Evolutionary conservation across 2,329 filamentous ascomycete species (phyloP).

Genomic region (Epichloe scottii): DNA sequence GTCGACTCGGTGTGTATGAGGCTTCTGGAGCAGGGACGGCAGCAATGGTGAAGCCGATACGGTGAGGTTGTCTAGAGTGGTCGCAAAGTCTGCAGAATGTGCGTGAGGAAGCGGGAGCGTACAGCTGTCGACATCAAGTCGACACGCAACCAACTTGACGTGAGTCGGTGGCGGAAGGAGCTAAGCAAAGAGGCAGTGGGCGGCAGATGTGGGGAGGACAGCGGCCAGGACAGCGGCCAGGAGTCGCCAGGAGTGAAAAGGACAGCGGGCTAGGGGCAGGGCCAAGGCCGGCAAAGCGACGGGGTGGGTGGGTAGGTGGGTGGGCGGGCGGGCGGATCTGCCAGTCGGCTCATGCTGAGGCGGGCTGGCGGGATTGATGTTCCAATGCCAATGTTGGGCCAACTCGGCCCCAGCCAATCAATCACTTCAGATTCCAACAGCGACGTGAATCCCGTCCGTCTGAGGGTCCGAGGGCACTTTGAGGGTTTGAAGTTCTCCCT

Average conservation of each 20-base stretch:
- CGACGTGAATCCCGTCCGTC: too few relatives aligned
- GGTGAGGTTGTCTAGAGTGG: neutral
- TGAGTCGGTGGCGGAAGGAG: neutral
- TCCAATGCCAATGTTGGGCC: too few relatives aligned
- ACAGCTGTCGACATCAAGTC: constrained; percentile 19
- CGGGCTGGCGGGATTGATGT: too few relatives aligned
- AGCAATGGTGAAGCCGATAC: constrained; percentile 1
- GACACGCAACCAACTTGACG: neutral
- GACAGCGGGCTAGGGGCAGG: neutral
- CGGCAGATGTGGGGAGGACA: neutral
- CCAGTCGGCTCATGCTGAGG: too few relatives aligned
- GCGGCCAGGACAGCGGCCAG: neutral
- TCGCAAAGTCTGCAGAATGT: neutral
- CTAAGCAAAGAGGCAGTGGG: neutral
- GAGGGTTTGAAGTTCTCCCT: too few relatives aligned
- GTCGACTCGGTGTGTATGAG: neutral
- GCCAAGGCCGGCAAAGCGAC: neutral
- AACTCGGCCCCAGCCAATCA: too few relatives aligned
- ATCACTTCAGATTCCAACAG: too few relatives aligned
- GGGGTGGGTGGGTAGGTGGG: too few relatives aligned
- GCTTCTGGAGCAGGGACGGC: neutral
- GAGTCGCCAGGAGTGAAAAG: neutral
- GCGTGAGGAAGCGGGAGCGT: neutral
- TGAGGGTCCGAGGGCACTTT: too few relatives aligned
- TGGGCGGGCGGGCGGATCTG: too few relatives aligned